phyloP scores from a whole-genome alignment of 352 stramenopile genomes.

The Phytopythium oedochilum region DNA sequence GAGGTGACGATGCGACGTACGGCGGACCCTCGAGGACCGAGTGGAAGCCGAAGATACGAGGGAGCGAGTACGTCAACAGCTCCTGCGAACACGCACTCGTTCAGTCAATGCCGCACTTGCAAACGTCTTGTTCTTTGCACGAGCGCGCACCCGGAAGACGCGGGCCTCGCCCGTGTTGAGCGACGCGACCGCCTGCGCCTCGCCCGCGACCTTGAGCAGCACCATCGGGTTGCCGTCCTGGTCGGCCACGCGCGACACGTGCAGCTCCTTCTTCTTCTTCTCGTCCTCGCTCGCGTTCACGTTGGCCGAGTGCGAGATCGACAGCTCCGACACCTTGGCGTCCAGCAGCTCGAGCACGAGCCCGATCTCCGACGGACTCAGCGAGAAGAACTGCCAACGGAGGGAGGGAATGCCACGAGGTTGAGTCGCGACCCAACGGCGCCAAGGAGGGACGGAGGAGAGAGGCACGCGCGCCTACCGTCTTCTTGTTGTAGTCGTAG shows the following conservation, averaged over 20 bases:
- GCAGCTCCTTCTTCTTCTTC: slow-evolving; percentile 48
- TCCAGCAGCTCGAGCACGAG: slow-evolving; percentile 77
- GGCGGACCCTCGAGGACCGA: slow-evolving; percentile 61
- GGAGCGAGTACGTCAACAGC: slow-evolving; percentile 72
- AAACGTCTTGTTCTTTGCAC: no score
- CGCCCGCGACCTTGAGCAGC: slow-evolving; percentile 52
- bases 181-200: slow-evolving; percentile 42
- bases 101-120: no score
- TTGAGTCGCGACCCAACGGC: no score
- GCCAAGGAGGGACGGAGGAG: background rate
- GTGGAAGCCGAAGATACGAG: slow-evolving; percentile 74
- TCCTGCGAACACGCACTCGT: no score
- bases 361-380: slow-evolving; percentile 74
- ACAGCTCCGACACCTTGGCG: slow-evolving; percentile 51
- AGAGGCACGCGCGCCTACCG: slow-evolving; percentile 21
- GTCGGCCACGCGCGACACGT: slow-evolving; percentile 33
- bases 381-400: slow-evolving; percentile 65
- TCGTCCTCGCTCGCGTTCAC: slow-evolving; percentile 53
- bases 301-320: slow-evolving; percentile 73
- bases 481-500: slow-evolving; percentile 84
- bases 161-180: slow-evolving; percentile 71
- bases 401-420: background rate
- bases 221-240: slow-evolving; percentile 46
- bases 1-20: slow-evolving; percentile 24
- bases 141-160: slow-evolving; percentile 33